These are phyloP conservation scores for Acanthamoeba healyi DNA, from an alignment of 208 protist genomes.

Conservation along the genomic window DNA sequence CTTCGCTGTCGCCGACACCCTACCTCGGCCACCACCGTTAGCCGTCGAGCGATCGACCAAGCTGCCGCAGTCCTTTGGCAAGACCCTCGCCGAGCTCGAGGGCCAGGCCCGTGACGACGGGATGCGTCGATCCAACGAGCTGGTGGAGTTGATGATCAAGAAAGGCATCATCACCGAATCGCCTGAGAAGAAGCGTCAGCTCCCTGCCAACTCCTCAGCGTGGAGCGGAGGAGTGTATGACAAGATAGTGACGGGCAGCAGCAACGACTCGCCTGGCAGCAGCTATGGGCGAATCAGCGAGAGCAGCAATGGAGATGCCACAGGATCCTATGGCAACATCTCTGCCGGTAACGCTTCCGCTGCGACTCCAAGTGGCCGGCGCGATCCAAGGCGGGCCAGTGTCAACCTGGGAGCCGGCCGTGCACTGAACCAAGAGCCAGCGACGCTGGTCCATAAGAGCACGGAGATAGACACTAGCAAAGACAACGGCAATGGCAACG, in stretches of 20 bases:
- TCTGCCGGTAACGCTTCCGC: background rate
- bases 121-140: background rate
- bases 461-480: too few relatives aligned
- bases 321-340: background rate
- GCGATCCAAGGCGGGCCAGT: background rate
- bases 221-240: background rate
- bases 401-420: background rate
- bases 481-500: background rate
- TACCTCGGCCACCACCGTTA: background rate
- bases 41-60: background rate
- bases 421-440: background rate
- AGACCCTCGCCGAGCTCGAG: conserved; percentile 42
- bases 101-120: background rate
- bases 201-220: too few relatives aligned
- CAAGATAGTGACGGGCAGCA: background rate
- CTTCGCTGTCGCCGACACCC: background rate
- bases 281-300: conserved; percentile 2
- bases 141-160: conserved; percentile 25
- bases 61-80: background rate
- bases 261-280: background rate
- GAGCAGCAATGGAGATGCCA: background rate
- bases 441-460: background rate
- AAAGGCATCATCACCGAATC: conserved; percentile 17
- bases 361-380: too few relatives aligned
- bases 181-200: background rate